Conservation (phyloP, 179 eudicot species). For the Corrigiola litoralis region DNA sequence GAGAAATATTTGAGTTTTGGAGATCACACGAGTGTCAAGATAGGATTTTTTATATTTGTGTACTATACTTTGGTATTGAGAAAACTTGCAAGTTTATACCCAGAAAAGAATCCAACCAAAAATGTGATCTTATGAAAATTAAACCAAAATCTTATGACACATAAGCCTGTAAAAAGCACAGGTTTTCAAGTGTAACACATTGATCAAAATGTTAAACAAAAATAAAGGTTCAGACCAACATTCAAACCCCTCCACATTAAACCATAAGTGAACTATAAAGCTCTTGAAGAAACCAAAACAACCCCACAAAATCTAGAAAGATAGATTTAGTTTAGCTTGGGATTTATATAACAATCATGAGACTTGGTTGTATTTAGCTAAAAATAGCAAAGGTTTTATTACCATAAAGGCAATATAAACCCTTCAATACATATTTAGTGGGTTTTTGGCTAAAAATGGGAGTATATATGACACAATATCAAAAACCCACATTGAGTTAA, state of each 20-base stretch:
- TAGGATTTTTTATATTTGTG: conserved; percentile 12
- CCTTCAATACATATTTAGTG: background rate
- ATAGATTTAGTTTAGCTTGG: background rate
- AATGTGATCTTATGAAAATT: background rate
- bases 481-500: conserved; percentile 24
- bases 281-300: conserved; percentile 8
- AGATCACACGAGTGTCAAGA: background rate
- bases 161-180: conserved; percentile 19
- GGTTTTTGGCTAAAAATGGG: background rate
- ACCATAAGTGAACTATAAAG: conserved; percentile 14
- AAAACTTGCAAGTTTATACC: conserved; percentile 13
- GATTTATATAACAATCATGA: conserved; percentile 11
- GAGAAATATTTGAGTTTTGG: conserved; percentile 12
- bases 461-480: conserved; percentile 17
- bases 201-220: background rate
- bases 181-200: no score
- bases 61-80: conserved; percentile 17
- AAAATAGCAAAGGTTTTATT: background rate
- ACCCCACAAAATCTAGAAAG: conserved; percentile 9
- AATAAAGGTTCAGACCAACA: conserved; percentile 20
- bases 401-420: no score
- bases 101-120: conserved; percentile 14
- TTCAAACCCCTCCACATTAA: conserved; percentile 19
- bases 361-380: conserved; percentile 2
- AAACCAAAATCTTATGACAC: conserved; percentile 14